A percentile compares a stretch with the other conserved stretches of the same genome.
Evolutionary conservation across 495 filamentous ascomycete species (phyloP).

Genomic region (Penicillium paxilli): DNA sequence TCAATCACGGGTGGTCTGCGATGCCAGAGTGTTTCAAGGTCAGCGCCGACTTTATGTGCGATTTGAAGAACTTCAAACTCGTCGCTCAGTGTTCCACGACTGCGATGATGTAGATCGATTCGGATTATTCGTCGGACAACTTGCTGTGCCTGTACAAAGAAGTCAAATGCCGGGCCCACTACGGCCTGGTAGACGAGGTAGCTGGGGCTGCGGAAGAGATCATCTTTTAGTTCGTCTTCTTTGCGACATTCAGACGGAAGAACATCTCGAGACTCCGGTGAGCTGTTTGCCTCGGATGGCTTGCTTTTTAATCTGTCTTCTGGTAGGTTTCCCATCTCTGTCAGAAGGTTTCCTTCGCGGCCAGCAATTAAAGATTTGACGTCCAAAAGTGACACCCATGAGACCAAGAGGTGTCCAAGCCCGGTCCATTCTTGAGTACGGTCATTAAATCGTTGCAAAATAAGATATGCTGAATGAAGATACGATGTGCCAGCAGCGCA

Average conservation of each 20-base stretch:
- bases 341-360: constrained; percentile 39
- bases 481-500: constrained; percentile 33
- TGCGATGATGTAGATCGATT: constrained; percentile 44
- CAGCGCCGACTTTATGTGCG: constrained; percentile 39
- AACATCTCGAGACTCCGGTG: not conserved
- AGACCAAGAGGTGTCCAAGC: constrained; percentile 28
- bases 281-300: not conserved
- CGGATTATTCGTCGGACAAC: constrained; percentile 38
- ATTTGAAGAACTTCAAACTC: constrained; percentile 46
- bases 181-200: constrained; percentile 37
- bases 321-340: constrained; percentile 30
- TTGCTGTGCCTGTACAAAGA: constrained; percentile 38
- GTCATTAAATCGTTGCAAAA: constrained; percentile 34
- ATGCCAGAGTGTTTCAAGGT: constrained; percentile 42
- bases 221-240: constrained; percentile 16
- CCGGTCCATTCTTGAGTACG: constrained; percentile 34
- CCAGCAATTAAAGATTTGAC: constrained; percentile 44
- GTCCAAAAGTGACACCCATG: constrained; percentile 40
- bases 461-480: constrained; percentile 35
- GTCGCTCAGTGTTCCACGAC: constrained; percentile 39
- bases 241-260: constrained; percentile 3
- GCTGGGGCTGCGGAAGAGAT: constrained; percentile 27
- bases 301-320: constrained; percentile 2
- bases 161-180: constrained; percentile 36
- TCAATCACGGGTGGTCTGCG: constrained; percentile 34